phyloP scores from a whole-genome alignment of 306 rosid species.

The Pterocarpus santalinus region DNA sequence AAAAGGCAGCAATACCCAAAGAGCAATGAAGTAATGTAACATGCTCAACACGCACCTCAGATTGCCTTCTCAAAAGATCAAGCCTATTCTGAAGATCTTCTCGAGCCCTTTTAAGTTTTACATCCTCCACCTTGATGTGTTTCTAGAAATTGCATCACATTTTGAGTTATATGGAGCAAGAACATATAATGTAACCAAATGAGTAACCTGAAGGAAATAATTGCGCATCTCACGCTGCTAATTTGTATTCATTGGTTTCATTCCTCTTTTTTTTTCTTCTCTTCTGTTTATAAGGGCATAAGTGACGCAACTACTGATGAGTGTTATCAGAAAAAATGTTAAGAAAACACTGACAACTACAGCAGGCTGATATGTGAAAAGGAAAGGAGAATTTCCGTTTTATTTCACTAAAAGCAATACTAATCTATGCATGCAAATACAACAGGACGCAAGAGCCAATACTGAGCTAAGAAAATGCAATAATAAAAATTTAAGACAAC shows the following conservation, averaged over 20 bases:
- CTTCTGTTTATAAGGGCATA: slow-evolving; percentile 10
- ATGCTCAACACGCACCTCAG: slow-evolving; percentile 73
- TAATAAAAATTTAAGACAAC: slow-evolving; percentile 22
- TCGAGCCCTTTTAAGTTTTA: slow-evolving; percentile 69
- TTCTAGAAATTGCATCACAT: slow-evolving; percentile 59
- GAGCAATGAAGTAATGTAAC: slow-evolving; percentile 24
- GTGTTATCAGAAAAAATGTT: slow-evolving; percentile 5
- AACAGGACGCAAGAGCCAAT: not conserved
- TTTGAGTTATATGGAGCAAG: slow-evolving; percentile 39
- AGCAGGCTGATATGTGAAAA: slow-evolving; percentile 20
- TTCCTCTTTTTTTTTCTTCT: not conserved
- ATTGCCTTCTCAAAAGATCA: slow-evolving; percentile 80
- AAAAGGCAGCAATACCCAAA: slow-evolving; percentile 29
- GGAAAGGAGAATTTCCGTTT: slow-evolving; percentile 19
- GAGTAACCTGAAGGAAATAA: not conserved
- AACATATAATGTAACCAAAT: slow-evolving; percentile 18
- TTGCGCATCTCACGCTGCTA: not conserved
- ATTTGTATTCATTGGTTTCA: slow-evolving; percentile 13
- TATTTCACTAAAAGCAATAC: slow-evolving; percentile 14
- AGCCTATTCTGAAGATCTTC: slow-evolving; percentile 87
- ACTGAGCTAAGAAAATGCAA: slow-evolving; percentile 12
- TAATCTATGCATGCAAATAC: slow-evolving; percentile 16
- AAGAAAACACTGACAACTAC: slow-evolving; percentile 2
- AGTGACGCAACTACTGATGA: not conserved
- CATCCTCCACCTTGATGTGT: slow-evolving; percentile 70